Evolutionary conservation across 2,329 filamentous ascomycete species (phyloP).

Genomic region (Aquanectria penicillioides): DNA sequence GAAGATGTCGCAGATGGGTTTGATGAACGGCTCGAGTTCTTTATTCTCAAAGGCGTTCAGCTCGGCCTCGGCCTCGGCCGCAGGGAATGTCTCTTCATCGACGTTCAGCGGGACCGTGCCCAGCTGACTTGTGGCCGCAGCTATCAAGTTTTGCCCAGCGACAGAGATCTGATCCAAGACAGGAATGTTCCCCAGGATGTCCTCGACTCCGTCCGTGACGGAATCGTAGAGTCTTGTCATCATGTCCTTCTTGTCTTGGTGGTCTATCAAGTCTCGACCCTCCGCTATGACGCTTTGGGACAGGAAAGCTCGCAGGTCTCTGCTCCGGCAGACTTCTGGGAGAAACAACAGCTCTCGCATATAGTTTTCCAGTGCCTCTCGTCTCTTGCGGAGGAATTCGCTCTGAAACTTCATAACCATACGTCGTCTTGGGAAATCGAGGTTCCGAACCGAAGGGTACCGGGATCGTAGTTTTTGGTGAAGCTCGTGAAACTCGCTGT

Average conservation of each 20-base stretch:
- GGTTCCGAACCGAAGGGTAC: slow-evolving; percentile 86
- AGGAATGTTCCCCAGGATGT: slow-evolving; percentile 94
- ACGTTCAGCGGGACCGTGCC: slow-evolving; percentile 63
- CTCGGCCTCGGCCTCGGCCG: slow-evolving; percentile 90
- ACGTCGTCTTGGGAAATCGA: slow-evolving; percentile 91
- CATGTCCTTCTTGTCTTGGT: slow-evolving; percentile 81
- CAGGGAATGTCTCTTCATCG: slow-evolving; percentile 60
- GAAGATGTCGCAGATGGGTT: slow-evolving; percentile 97
- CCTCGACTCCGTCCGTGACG: slow-evolving; percentile 97
- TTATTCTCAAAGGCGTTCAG: slow-evolving; percentile 91
- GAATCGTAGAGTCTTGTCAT: slow-evolving; percentile 96
- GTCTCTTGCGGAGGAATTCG: slow-evolving; percentile 92
- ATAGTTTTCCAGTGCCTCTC: slow-evolving; percentile 85
- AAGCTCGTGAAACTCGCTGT: slow-evolving; percentile 96
- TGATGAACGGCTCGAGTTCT: slow-evolving; percentile 94
- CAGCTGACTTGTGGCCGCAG: slow-evolving; percentile 75
- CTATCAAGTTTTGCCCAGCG: slow-evolving; percentile 90
- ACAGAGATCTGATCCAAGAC: slow-evolving; percentile 94
- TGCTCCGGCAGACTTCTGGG: slow-evolving; percentile 92
- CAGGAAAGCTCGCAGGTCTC: slow-evolving; percentile 90
- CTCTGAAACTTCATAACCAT: slow-evolving; percentile 97
- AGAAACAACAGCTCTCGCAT: slow-evolving; percentile 82
- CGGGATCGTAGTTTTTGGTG: slow-evolving; percentile 87
- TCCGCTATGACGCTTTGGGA: slow-evolving; percentile 84
- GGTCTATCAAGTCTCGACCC: slow-evolving; percentile 65